These are phyloP conservation scores for Cladorrhinum samala DNA, from an alignment of 495 filamentous ascomycete genomes.

Conservation along the genomic window DNA sequence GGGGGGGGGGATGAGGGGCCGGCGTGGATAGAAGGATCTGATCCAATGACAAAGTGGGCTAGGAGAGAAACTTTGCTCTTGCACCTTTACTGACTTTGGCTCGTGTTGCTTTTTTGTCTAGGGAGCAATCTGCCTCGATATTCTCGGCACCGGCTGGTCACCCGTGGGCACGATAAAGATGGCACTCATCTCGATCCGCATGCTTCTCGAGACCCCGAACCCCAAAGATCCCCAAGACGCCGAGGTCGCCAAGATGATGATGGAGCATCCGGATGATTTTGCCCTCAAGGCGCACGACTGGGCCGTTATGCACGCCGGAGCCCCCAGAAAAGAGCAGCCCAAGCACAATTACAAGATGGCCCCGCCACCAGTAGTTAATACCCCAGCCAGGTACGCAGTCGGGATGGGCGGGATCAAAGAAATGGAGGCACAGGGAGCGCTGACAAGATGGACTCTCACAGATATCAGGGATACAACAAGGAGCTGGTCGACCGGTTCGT, in stretches of 20 bases:
- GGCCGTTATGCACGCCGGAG: slow-evolving; percentile 78
- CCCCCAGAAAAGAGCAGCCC: slow-evolving; percentile 46
- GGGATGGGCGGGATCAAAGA: too few species aligned
- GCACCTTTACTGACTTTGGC: too few species aligned
- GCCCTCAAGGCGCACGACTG: slow-evolving; percentile 81
- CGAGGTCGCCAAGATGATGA: slow-evolving; percentile 88
- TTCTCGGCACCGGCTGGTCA: slow-evolving; percentile 82
- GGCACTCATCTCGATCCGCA: slow-evolving; percentile 85
- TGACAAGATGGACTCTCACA: slow-evolving; percentile 25
- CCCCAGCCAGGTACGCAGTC: slow-evolving; percentile 33
- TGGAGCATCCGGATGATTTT: slow-evolving; percentile 71
- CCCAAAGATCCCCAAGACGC: slow-evolving; percentile 96
- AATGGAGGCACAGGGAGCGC: too few species aligned
- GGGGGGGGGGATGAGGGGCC: too few species aligned
- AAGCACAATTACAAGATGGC: slow-evolving; percentile 13
- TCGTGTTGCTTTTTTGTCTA: slow-evolving; percentile 31
- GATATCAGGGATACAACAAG: slow-evolving; percentile 86
- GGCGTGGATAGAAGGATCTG: too few species aligned
- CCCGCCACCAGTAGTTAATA: slow-evolving; percentile 16
- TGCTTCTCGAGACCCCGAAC: slow-evolving; percentile 86
- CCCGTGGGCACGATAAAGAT: slow-evolving; percentile 95
- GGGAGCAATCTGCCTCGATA: slow-evolving; percentile 98
- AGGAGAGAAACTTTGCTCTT: too few species aligned
- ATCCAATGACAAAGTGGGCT: too few species aligned
- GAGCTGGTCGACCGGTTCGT: slow-evolving; percentile 83